Evolutionary conservation across 371 early-diverging fungal species (phyloP), one percentile per base, ranked within the genome.

Genomic region (Vairimorpha ceranae): DNA sequence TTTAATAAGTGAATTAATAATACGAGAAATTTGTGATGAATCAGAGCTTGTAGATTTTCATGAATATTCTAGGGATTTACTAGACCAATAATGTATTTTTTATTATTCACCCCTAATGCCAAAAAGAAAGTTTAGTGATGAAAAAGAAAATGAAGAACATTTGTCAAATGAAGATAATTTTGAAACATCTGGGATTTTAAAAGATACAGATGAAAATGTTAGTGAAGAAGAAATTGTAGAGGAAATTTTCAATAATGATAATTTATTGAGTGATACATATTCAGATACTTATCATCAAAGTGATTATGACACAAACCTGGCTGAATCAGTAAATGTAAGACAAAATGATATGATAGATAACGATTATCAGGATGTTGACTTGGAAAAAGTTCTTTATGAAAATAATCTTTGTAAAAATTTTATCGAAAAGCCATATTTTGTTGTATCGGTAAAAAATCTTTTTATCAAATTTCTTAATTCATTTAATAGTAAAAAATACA

Each of bases 401-500:
- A 10, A n/a, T n/a, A 59, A 65, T 32, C 25, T 71, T 6, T 52
- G 58, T 19, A 65, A 61, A 32, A 45, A 61, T 1, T 71, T 71
- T 64, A 54, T 80, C 43, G 66, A 71, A 17, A 67, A 67, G 25
- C 27, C 19, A n/a, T 54, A 63, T 30, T 65, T 77, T 27, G 46
- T 32, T 19, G 25, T 41, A 21, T 45, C 61, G 33, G 27, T 82
- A 8, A 70, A 60, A 36, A 77, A 58, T 41, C 52, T 68, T 32
- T 48, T 77, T 43, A 27, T 75, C 2, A 23, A 67, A n/a, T 82
- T 82, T 51, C 46, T 82, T n/a, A 70, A 60, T 30, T 25, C 32
- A n/a, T 69, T 25, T 59, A 35, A 51, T 0, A 64, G 54, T 30
- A 68, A 74, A 46, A 84, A 81, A 67, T 84, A 82, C 66, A 51